Base-by-base conservation (phyloP, 176 grass and related monocot species). In the Pontederia paniculata region DNA sequence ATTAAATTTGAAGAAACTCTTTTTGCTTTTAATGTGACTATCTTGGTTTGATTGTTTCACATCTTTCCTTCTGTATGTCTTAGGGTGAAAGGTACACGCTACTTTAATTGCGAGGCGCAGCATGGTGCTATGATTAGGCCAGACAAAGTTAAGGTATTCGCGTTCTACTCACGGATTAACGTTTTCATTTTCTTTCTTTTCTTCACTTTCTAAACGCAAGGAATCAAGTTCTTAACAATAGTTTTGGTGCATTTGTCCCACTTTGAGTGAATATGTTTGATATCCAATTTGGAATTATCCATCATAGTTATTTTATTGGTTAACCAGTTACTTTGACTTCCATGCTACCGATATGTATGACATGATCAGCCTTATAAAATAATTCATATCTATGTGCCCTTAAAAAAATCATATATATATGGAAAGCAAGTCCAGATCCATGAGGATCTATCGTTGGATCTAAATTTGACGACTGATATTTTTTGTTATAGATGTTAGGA, bases 141-240 rank as follows among this genome's bases (percentile, higher is more conserved):
- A 50, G 91, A 88, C 63, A 97, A 90, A 97, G 80, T 97, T 55
- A 97, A 89, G 86, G 91, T 90, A 78, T 37, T 37, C 57, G 58
- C 44, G 43, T 58, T 18, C 9, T 7, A 37, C 17, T 58, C 17
- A 43, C 11, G 0, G 25, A 28, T 45, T 20, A 13, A 19, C 10
- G 43, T 54, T 28, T 14, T 19, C 10, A n/a, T 15, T 6, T 19
- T 7, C 16, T 18, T n/a, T n/a, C n/a, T n/a, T n/a, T n/a, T n/a
- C n/a, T n/a, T n/a, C 10, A n/a, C 52, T 6, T 19, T 7, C 16
- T 18, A 55, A 19, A n/a, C 9, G 17, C n/a, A 19, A 19, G 17
- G 17, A 55, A 0, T 20, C 15, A 19, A 9, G 21, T 55, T 9
- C 21, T n/a, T 20, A 9, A 55, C 9, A 9, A 55, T 55, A 1